These are phyloP conservation scores for Rickenella mellea DNA, from an alignment of 768 basidiomycete species.

Conservation along the genomic window DNA sequence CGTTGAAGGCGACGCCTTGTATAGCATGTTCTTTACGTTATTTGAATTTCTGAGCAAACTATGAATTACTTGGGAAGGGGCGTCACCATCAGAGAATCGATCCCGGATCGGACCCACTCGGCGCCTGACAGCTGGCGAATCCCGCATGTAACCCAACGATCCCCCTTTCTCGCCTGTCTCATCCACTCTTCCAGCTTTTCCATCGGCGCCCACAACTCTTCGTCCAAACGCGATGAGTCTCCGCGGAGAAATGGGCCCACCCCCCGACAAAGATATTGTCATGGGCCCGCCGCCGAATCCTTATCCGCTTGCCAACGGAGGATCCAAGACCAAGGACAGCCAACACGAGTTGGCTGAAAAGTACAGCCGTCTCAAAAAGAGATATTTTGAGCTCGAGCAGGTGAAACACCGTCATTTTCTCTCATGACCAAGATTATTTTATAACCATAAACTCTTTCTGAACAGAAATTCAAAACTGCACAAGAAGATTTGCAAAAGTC, in stretches of 20 bases:
- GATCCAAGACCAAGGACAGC: constrained; percentile 8
- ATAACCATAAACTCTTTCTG: neutral
- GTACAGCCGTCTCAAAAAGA: constrained; percentile 55
- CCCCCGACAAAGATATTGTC: constrained; percentile 37
- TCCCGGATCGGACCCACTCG: neutral
- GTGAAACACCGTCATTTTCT: constrained; percentile 28
- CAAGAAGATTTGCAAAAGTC: constrained; percentile 47
- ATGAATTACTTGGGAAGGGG: too few relatives aligned
- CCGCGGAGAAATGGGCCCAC: constrained; percentile 26
- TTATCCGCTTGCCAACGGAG: constrained; percentile 21
- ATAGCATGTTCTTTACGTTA: too few relatives aligned
- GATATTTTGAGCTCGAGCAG: constrained; percentile 62
- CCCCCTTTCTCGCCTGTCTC: neutral
- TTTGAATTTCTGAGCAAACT: too few relatives aligned
- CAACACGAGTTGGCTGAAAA: constrained; percentile 46
- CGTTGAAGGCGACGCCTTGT: too few relatives aligned
- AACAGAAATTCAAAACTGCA: constrained; percentile 51
- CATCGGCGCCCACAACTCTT: constrained; percentile 2
- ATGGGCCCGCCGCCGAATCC: constrained; percentile 41
- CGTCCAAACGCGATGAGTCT: constrained; percentile 14
- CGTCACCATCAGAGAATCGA: neutral
- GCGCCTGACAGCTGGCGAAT: neutral
- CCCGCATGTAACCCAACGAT: neutral
- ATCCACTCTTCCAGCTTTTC: neutral
- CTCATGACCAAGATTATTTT: neutral